Base-by-base conservation (phyloP, 1,284 basidiomycete species). In the Tylopilus sp. region DNA sequence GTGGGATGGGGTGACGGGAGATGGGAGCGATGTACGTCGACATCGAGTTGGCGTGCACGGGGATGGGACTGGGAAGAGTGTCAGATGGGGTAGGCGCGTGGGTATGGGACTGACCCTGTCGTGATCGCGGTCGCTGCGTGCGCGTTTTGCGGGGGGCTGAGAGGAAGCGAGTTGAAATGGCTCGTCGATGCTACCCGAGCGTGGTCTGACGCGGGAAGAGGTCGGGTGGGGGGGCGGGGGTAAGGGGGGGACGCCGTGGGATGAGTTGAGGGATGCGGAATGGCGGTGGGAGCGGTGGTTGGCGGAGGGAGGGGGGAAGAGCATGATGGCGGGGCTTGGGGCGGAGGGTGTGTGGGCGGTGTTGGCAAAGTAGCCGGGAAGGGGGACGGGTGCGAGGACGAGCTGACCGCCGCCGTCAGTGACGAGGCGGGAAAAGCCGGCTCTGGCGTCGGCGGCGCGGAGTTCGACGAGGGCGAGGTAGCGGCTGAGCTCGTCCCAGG, bases 401-500 rank as follows among this genome's bases (percentile, higher is more conserved):
- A 76, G 66, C 29, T 69, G 64, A 6, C 71, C 74, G 15, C 74
- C 74, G 15, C 70, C 71, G 15, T 76, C 73, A 1, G 64, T 60
- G 37, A 82, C 65, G 55, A 78, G 64, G 28, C 76, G 71, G 10
- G 70, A 55, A 58, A 80, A 84, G 2, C 71, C 70, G 1, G 66
- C 61, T 26, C 81, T 72, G 6, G 77, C 78, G 46, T 85, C 81
- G 3, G 71, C 62, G 1, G 72, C 65, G 35, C 74, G 73, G 28
- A 71, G 44, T 29, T 83, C 79, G 49, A 78, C 54, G 41, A 64
- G 55, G 26, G 60, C 56, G 37, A 84, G 68, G 57, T 78, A 78
- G 36, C 72, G 70, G 28, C 76, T 76, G 49, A 84, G 69, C 52
- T 79, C 75, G 1, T 61, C 44, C 81, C 82, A 86, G 25, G 70